These are phyloP conservation scores for Diaporthe sp. DNA, from an alignment of 2,329 filamentous ascomycete species.

Conservation along the genomic window DNA sequence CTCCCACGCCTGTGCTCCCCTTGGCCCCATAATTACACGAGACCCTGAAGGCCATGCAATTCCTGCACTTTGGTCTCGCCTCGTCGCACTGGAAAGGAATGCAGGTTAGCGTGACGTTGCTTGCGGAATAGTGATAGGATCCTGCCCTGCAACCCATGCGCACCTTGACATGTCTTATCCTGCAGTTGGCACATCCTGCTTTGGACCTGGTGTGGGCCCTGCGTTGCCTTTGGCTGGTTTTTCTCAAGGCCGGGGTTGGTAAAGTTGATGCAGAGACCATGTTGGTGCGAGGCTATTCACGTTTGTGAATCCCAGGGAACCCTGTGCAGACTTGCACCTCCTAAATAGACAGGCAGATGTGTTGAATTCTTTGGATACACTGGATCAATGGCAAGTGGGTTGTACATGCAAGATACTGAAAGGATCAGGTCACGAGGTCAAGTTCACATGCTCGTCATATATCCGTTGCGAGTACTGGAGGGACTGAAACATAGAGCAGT, in stretches of 20 bases:
- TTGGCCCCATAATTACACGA: conserved; percentile 56
- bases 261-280: neutral
- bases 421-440: neutral
- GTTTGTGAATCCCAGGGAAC: neutral
- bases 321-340: neutral
- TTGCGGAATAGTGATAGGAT: neutral
- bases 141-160: conserved; percentile 31
- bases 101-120: conserved; percentile 14
- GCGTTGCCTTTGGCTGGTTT: conserved; percentile 39
- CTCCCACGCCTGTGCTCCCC: conserved; percentile 32
- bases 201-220: conserved; percentile 62
- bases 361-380: too few species aligned
- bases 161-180: conserved; percentile 64
- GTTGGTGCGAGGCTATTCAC: too few species aligned
- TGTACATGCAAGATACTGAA: neutral
- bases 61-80: conserved; percentile 57
- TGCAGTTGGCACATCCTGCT: conserved; percentile 66
- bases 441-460: neutral
- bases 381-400: neutral
- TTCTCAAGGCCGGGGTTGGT: neutral
- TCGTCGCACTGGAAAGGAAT: conserved; percentile 62
- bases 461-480: neutral
- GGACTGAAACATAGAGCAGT: neutral
- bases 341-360: neutral
- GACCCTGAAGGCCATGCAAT: conserved; percentile 58